phyloP scores from a whole-genome alignment of 1,139 yeast species.

The Yamadazyma diospyri region DNA sequence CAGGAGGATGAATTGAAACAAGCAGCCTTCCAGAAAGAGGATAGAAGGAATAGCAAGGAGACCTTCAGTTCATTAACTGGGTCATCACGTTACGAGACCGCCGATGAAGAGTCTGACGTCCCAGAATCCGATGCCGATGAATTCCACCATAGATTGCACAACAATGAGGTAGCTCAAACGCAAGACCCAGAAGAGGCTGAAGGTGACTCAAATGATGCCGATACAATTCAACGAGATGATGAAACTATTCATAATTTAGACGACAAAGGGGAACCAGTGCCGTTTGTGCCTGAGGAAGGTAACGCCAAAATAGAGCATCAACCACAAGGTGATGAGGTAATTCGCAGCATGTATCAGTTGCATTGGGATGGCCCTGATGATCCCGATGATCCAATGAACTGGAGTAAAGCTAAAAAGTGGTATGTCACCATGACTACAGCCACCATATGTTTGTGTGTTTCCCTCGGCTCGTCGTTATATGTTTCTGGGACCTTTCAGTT shows the following conservation, averaged over 20 bases:
- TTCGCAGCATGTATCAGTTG: slow-evolving; percentile 24
- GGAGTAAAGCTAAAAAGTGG: slow-evolving; percentile 66
- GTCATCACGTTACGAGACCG: slow-evolving; percentile 34
- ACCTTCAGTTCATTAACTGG: slow-evolving; percentile 16
- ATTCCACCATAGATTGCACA: background rate
- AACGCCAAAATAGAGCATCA: background rate
- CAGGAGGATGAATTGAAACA: too few species aligned
- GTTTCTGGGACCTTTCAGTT: slow-evolving; percentile 61
- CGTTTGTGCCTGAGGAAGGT: background rate
- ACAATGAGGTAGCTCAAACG: background rate
- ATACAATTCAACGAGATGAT: background rate
- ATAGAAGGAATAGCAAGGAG: slow-evolving; percentile 1
- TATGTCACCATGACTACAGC: slow-evolving; percentile 61
- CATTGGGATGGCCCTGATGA: slow-evolving; percentile 65
- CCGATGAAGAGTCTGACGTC: slow-evolving; percentile 22
- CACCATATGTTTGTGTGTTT: slow-evolving; percentile 58
- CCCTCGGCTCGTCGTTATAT: slow-evolving; percentile 68
- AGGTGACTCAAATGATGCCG: background rate
- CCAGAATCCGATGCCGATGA: slow-evolving; percentile 4
- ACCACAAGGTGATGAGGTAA: background rate
- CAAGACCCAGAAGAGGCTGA: background rate
- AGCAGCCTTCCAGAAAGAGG: too few species aligned
- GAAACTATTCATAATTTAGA: background rate
- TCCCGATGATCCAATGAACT: slow-evolving; percentile 60
- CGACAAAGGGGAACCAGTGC: background rate